Conservation (phyloP, 345 rosid species). For the Bruguiera parviflora region DNA sequence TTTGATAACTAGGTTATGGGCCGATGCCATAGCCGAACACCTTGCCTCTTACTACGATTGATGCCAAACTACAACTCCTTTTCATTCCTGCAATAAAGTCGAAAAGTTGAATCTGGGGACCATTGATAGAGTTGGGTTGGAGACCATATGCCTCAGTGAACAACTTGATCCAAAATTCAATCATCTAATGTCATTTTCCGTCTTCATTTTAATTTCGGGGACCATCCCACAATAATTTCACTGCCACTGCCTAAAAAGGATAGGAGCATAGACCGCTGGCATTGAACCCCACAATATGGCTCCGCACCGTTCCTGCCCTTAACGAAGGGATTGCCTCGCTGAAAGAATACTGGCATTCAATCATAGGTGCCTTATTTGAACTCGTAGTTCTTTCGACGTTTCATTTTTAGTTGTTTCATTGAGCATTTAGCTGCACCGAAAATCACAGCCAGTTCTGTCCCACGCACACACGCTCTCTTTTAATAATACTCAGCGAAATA, state of each 20-base stretch:
- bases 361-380: not conserved
- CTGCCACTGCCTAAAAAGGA: conserved; percentile 21
- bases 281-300: conserved; percentile 12
- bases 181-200: conserved; percentile 23
- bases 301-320: conserved; percentile 9
- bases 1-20: no score
- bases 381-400: no score
- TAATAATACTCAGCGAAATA: no score
- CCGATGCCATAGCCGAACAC: no score
- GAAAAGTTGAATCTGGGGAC: conserved; percentile 26
- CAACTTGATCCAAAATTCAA: conserved; percentile 21
- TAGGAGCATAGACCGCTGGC: conserved; percentile 26
- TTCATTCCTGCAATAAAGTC: not conserved
- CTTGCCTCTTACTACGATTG: no score
- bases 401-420: no score
- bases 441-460: no score
- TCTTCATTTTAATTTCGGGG: conserved; percentile 30
- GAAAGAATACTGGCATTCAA: no score
- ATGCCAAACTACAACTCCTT: not conserved
- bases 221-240: conserved; percentile 31
- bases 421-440: no score
- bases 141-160: conserved; percentile 22
- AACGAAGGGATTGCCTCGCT: not conserved
- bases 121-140: conserved; percentile 28
- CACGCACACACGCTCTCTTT: no score